Conservation (phyloP, 2,329 filamentous ascomycete species). For the Pseudodiploospora longispora region DNA sequence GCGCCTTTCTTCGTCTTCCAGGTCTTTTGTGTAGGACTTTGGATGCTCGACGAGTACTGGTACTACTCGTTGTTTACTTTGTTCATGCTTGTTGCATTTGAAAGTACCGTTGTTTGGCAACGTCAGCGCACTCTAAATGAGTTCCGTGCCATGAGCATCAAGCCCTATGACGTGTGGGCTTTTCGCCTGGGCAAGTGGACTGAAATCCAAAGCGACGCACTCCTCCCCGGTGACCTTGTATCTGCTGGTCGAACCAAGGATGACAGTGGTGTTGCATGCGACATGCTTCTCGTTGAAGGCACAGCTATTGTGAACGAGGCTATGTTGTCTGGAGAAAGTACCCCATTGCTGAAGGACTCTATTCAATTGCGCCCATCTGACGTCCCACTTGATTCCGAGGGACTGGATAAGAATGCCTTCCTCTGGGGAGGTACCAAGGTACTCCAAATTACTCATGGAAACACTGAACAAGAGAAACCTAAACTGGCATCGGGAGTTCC, state of each 20-base stretch:
- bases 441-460: slow-evolving; percentile 86
- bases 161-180: slow-evolving; percentile 92
- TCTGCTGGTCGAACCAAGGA: slow-evolving; percentile 93
- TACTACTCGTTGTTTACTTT: slow-evolving; percentile 99
- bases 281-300: slow-evolving; percentile 92
- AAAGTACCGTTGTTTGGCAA: slow-evolving; percentile 99
- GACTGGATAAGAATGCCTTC: slow-evolving; percentile 92
- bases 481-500: slow-evolving; percentile 70
- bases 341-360: slow-evolving; percentile 92
- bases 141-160: slow-evolving; percentile 98
- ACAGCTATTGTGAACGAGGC: slow-evolving; percentile 98
- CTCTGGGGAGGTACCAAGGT: slow-evolving; percentile 97
- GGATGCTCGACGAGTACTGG: slow-evolving; percentile 99
- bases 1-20: slow-evolving; percentile 99
- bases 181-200: slow-evolving; percentile 82
- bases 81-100: slow-evolving; percentile 95
- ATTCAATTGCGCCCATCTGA: slow-evolving; percentile 81
- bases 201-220: slow-evolving; percentile 80
- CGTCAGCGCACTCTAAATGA: slow-evolving; percentile 90
- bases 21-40: slow-evolving; percentile 94
- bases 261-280: slow-evolving; percentile 91
- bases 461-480: slow-evolving; percentile 62
- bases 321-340: slow-evolving; percentile 98
- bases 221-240: slow-evolving; percentile 87
- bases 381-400: slow-evolving; percentile 74